phyloP scores from a whole-genome alignment of 2,329 filamentous ascomycete genomes.

The Fusarium aywerte region DNA sequence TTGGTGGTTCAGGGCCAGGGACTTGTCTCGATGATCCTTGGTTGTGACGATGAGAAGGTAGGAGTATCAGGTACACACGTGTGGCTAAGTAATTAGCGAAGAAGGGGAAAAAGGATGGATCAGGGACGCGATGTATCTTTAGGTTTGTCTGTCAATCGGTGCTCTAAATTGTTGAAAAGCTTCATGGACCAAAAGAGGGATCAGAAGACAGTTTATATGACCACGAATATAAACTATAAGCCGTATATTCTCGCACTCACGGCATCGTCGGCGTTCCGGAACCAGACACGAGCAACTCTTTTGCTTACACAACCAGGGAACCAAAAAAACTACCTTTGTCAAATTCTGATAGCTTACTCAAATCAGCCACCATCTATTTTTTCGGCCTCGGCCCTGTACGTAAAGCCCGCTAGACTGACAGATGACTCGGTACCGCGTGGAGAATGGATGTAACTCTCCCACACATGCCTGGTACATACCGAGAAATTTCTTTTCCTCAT shows the following conservation, averaged over 20 bases:
- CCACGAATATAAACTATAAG: background rate
- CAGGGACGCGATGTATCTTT: background rate
- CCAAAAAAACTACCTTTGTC: conserved; percentile 11
- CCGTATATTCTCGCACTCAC: background rate
- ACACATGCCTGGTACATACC: conserved; percentile 8
- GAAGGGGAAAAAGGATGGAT: background rate
- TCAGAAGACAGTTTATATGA: conserved; percentile 28
- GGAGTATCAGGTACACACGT: conserved; percentile 9
- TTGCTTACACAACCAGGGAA: conserved; percentile 24
- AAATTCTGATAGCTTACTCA: conserved; percentile 33
- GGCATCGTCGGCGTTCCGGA: conserved; percentile 24
- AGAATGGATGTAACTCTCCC: conserved; percentile 21
- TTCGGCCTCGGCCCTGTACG: conserved; percentile 31
- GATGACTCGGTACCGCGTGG: conserved; percentile 35
- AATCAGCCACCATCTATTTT: conserved; percentile 17
- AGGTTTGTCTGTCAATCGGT: background rate
- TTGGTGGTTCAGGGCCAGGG: conserved; percentile 9
- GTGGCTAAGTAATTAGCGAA: conserved; percentile 13
- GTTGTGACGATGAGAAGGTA: conserved; percentile 15
- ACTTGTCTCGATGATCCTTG: conserved; percentile 26
- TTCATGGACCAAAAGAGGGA: conserved; percentile 1
- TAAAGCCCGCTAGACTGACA: conserved; percentile 26
- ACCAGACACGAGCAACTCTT: background rate
- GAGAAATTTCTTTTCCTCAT: conserved; percentile 8
- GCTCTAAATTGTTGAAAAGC: background rate